These are phyloP conservation scores for Naganishia antarctica DNA, from an alignment of 768 basidiomycete genomes.

Conservation along the genomic window DNA sequence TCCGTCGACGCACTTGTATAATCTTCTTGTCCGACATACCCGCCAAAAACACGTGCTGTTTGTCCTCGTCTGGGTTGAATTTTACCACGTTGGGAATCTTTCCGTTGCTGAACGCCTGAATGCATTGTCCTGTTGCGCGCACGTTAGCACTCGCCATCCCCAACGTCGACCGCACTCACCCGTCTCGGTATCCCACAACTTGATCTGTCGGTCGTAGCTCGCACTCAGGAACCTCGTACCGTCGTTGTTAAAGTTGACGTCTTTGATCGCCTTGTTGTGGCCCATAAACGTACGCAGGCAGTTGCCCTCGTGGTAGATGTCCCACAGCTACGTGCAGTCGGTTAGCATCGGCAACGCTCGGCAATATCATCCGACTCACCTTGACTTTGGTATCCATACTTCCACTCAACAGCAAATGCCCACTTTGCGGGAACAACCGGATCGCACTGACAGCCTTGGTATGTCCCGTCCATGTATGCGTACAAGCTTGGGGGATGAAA, in stretches of 20 bases:
- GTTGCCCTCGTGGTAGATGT: slow-evolving; percentile 92
- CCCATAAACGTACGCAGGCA: slow-evolving; percentile 96
- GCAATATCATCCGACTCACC: slow-evolving; percentile 52
- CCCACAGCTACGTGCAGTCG: slow-evolving; percentile 79
- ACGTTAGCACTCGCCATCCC: neutral
- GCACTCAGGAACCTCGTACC: slow-evolving; percentile 85
- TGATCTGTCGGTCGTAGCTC: slow-evolving; percentile 93
- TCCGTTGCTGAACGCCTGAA: slow-evolving; percentile 94
- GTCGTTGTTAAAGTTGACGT: slow-evolving; percentile 90
- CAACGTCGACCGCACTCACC: slow-evolving; percentile 49
- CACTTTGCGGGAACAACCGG: slow-evolving; percentile 83
- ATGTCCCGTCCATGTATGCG: slow-evolving; percentile 98
- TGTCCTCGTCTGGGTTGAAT: slow-evolving; percentile 94
- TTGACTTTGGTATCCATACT: slow-evolving; percentile 99
- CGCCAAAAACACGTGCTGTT: slow-evolving; percentile 91
- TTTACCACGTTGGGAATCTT: slow-evolving; percentile 93
- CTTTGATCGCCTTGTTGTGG: slow-evolving; percentile 93
- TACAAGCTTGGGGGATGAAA: slow-evolving; percentile 89
- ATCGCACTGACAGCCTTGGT: slow-evolving; percentile 93
- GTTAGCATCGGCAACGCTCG: neutral
- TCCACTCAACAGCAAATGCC: slow-evolving; percentile 85
- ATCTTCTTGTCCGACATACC: slow-evolving; percentile 99
- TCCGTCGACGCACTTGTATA: slow-evolving; percentile 67
- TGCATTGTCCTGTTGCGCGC: slow-evolving; percentile 63
- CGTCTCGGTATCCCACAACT: slow-evolving; percentile 98